Conservation (phyloP, 495 filamentous ascomycete genomes). For the Daldinia vernicosa region DNA sequence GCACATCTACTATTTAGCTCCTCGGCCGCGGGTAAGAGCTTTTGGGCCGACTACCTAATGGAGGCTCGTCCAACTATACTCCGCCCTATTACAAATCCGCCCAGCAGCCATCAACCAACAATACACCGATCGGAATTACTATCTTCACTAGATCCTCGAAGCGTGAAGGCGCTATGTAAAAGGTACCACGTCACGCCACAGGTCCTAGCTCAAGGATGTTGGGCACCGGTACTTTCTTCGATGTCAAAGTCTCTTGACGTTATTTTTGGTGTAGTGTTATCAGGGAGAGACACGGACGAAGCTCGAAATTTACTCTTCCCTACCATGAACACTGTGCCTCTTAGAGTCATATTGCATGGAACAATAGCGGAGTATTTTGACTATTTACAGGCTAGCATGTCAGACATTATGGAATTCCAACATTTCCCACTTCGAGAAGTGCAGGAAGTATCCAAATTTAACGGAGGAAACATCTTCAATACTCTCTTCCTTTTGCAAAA, state of each 20-base stretch:
- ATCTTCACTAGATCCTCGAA: constrained; percentile 49
- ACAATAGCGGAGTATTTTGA: constrained; percentile 64
- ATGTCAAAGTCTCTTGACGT: constrained; percentile 67
- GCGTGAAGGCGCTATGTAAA: constrained; percentile 64
- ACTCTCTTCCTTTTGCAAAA: constrained; percentile 77
- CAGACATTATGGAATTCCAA: constrained; percentile 63
- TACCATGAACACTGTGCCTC: constrained; percentile 78
- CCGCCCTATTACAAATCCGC: constrained; percentile 16
- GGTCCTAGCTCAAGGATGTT: constrained; percentile 70
- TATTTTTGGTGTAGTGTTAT: constrained; percentile 74
- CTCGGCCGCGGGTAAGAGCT: constrained; percentile 54
- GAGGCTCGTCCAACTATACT: constrained; percentile 55
- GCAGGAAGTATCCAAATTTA: constrained; percentile 53
- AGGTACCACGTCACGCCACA: constrained; percentile 67
- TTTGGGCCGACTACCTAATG: constrained; percentile 69
- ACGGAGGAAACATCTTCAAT: constrained; percentile 63
- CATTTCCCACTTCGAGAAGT: constrained; percentile 72
- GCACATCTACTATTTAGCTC: constrained; percentile 52
- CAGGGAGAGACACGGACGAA: constrained; percentile 69
- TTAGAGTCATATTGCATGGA: constrained; percentile 72
- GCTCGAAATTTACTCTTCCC: constrained; percentile 73
- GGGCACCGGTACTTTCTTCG: constrained; percentile 68
- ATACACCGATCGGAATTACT: constrained; percentile 57
- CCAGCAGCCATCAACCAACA: not conserved
- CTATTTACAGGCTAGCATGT: constrained; percentile 70